Base-by-base conservation (phyloP, 768 basidiomycete genomes). In the Hygrocybe punicea region DNA sequence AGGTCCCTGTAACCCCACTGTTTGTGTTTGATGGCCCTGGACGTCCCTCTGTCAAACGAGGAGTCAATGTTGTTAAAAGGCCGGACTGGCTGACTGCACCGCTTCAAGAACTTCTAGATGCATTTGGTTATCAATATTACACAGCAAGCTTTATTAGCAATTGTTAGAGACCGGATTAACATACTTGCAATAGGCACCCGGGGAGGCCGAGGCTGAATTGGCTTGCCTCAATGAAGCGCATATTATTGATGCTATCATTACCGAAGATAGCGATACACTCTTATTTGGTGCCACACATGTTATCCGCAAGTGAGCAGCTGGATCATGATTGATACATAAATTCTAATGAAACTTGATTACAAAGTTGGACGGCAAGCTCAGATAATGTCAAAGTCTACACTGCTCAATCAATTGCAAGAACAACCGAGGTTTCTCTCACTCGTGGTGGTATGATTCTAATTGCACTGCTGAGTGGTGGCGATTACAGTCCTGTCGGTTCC, bases 1-100 rank as follows among this genome's bases (percentile, higher is more conserved):
- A 70, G 6, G 62, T 71, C 3, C 73, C 76, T 1, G 60, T 79
- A 36, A 64, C 72, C 1, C 71, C 72, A 6, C 65, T 82, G 1
- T 80, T 83, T 63, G 77, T 83, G 0, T 82, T 83, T 58, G 77
- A 84, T 65, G 81, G 82, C 0, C 70, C 73, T 0, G 50, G 68
- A 17, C 70, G 78, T 35, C 80, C 82, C 4, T 42, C 55, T 4
- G 58, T 69, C 36, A 82, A 82, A 64, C 69, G 78, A 4, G 70
- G 72, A 40, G 73, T 71, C 55, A 53, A 62, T 35, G 68, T 69
- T 37, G 54, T 59, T 48, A 60, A 60, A 57, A 62, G 67, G 64
- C 60, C 75, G 61, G 60, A 68, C 49, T 69, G 64, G 65, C 45
- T 73, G 13, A 60, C 58, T 2, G 23, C 47, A 13, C 66, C 58